Evolutionary conservation across 371 early-diverging fungal species (phyloP).

Genomic region (Mortierella sp.): DNA sequence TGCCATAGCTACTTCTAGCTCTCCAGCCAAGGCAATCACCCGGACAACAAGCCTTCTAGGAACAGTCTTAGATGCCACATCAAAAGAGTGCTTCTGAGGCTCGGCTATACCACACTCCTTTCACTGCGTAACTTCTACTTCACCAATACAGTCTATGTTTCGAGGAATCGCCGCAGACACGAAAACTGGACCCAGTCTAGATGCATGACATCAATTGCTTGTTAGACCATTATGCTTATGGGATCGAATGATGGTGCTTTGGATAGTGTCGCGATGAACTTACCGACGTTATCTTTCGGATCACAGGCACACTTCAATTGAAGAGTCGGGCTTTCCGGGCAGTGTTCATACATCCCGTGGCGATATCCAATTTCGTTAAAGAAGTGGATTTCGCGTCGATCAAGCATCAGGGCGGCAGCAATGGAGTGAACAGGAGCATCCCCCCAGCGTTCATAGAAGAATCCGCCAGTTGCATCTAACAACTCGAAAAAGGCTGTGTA

Average conservation of each 20-base stretch:
- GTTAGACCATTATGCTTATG: no score
- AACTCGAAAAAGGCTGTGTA: conserved; percentile 84
- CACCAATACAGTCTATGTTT: conserved; percentile 30
- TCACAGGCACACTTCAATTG: conserved; percentile 67
- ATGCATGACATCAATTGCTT: no score
- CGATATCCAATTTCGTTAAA: conserved; percentile 92
- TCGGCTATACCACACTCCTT: no score
- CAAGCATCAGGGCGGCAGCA: conserved; percentile 85
- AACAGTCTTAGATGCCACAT: no score
- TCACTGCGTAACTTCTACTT: no score
- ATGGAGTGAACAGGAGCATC: conserved; percentile 97
- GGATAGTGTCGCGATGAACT: no score
- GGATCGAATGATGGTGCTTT: no score
- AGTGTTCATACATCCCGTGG: conserved; percentile 77
- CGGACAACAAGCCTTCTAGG: no score
- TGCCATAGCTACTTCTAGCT: no score
- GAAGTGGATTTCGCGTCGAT: conserved; percentile 87
- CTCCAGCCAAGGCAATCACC: no score
- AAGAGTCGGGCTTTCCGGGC: conserved; percentile 67
- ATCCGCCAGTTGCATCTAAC: conserved; percentile 84
- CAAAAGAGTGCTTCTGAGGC: no score
- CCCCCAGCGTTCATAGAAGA: conserved; percentile 98
- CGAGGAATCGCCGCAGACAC: conserved; percentile 42
- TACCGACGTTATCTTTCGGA: conserved; percentile 52
- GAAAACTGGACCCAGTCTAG: conserved; percentile 50